Evolutionary conservation across 2,329 filamentous ascomycete species (phyloP).

Genomic region (Calycina marina): DNA sequence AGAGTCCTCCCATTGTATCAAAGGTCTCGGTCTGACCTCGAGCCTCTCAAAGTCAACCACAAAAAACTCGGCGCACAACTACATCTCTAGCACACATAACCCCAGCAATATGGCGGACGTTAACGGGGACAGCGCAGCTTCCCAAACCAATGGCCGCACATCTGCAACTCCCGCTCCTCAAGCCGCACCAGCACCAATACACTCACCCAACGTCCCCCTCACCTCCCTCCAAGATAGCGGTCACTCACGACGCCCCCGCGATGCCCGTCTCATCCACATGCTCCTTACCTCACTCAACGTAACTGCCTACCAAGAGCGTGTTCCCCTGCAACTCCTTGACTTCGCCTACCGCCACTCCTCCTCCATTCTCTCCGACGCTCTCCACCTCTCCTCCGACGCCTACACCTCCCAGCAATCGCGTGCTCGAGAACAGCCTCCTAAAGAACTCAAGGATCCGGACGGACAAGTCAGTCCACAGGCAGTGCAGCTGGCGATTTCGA

Average conservation of each 20-base stretch:
- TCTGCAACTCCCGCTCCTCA: conserved; percentile 8
- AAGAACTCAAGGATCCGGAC: conserved; percentile 20
- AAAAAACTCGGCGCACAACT: too few species aligned
- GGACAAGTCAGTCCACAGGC: conserved; percentile 45
- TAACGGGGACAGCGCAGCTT: conserved; percentile 17
- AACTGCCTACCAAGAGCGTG: conserved; percentile 65
- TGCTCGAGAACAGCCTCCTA: conserved; percentile 20
- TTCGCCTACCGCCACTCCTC: conserved; percentile 75
- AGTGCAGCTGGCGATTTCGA: conserved; percentile 57
- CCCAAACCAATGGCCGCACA: conserved; percentile 40
- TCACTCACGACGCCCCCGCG: conserved; percentile 47
- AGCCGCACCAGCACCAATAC: conserved; percentile 1
- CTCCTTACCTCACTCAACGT: conserved; percentile 68
- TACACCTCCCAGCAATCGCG: conserved; percentile 33
- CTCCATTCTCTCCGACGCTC: conserved; percentile 53
- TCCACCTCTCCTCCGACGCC: conserved; percentile 55
- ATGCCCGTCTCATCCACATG: conserved; percentile 66
- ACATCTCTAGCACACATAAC: too few species aligned
- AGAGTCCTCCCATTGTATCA: too few species aligned
- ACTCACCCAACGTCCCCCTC: conserved; percentile 18
- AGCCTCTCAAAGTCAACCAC: too few species aligned
- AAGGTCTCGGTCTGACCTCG: too few species aligned
- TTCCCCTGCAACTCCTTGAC: conserved; percentile 70
- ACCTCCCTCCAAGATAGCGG: conserved; percentile 22
- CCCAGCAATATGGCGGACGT: conserved; percentile 19